phyloP scores from a whole-genome alignment of 805 yeast genomes.

The Dipodascus albidus region DNA sequence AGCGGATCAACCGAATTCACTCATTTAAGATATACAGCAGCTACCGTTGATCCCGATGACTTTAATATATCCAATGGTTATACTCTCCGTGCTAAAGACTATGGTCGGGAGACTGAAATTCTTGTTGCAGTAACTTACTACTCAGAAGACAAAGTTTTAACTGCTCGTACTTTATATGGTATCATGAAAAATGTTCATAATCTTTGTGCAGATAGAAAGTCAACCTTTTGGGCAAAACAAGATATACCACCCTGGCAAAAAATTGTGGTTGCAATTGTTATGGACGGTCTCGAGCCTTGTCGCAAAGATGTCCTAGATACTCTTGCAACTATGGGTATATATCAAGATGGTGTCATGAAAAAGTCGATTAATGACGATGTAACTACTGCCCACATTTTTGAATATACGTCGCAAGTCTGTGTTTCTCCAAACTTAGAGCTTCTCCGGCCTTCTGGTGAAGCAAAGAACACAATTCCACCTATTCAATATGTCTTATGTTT shows the following conservation, averaged over 20 bases:
- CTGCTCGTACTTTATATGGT: constrained; percentile 55
- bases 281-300: constrained; percentile 57
- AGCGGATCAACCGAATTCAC: constrained; percentile 38
- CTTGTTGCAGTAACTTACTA: constrained; percentile 55
- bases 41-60: constrained; percentile 59
- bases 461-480: constrained; percentile 38
- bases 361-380: constrained; percentile 46
- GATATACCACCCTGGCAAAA: constrained; percentile 51
- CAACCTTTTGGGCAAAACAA: constrained; percentile 44
- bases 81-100: constrained; percentile 44
- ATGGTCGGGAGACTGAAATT: constrained; percentile 48
- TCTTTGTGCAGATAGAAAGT: constrained; percentile 36
- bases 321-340: constrained; percentile 52
- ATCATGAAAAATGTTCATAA: constrained; percentile 54
- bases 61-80: constrained; percentile 42
- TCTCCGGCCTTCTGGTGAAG: constrained; percentile 44
- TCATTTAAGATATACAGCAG: constrained; percentile 52
- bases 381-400: constrained; percentile 55
- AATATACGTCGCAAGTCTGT: constrained; percentile 45
- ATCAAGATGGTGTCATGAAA: constrained; percentile 57
- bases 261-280: constrained; percentile 49
- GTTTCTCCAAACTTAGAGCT: constrained; percentile 34
- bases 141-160: constrained; percentile 51
- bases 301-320: constrained; percentile 52
- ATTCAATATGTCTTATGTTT: constrained; percentile 50